Evolutionary conservation across 2,329 filamentous ascomycete genomes (phyloP).

Genomic region (Waltergamsia citrina): DNA sequence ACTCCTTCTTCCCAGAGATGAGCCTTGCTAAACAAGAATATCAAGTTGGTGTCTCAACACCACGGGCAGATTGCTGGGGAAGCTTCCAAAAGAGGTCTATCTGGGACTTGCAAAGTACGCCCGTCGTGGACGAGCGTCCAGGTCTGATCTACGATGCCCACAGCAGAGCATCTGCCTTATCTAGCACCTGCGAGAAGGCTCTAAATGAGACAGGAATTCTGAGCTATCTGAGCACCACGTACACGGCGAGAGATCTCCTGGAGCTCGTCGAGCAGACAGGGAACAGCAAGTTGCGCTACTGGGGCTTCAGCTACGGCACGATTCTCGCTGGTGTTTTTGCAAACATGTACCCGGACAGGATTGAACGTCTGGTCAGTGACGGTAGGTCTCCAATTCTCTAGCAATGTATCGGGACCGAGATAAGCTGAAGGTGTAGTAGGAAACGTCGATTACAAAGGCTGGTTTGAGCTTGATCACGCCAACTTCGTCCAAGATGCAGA

Average conservation of each 20-base stretch:
- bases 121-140: constrained; percentile 34
- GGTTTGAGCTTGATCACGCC: constrained; percentile 32
- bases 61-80: constrained; percentile 41
- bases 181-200: constrained; percentile 29
- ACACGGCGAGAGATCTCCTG: constrained; percentile 36
- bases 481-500: constrained; percentile 46
- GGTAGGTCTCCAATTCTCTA: constrained; percentile 18
- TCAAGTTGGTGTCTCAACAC: constrained; percentile 36
- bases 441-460: constrained; percentile 45
- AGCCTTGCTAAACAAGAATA: neutral
- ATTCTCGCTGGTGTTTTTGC: constrained; percentile 42
- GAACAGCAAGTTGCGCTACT: constrained; percentile 34
- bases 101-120: constrained; percentile 33
- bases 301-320: constrained; percentile 47
- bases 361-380: constrained; percentile 41
- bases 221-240: constrained; percentile 30
- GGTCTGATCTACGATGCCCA: constrained; percentile 35
- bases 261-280: constrained; percentile 32
- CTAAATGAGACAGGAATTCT: constrained; percentile 26
- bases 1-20: neutral
- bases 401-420: too few species aligned
- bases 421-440: too few species aligned
- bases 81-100: constrained; percentile 27
- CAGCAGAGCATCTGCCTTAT: constrained; percentile 29
- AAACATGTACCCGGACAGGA: constrained; percentile 38